Percentiles rank a stretch among this genome's conserved stretches.
These are phyloP conservation scores for Lactifluus piperatus DNA, from an alignment of 768 basidiomycete species.

Conservation along the genomic window DNA sequence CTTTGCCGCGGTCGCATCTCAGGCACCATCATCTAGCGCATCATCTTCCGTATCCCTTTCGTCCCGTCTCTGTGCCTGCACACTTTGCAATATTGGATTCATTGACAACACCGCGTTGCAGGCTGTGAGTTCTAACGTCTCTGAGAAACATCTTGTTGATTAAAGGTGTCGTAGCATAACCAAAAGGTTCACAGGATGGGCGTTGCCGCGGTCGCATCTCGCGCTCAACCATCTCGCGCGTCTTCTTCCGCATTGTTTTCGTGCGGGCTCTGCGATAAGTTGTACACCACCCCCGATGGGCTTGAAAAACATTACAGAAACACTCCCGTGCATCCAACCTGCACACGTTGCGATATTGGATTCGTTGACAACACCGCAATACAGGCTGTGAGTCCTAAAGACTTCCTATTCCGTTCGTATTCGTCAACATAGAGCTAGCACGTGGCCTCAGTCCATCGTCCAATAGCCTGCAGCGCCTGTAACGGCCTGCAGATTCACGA, in stretches of 20 bases:
- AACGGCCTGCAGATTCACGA: slow-evolving; percentile 13
- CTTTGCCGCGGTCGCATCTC: background rate
- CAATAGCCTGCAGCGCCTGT: slow-evolving; percentile 11
- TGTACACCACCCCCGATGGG: slow-evolving; percentile 14
- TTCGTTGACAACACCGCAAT: slow-evolving; percentile 30
- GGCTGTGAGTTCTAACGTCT: too few species aligned
- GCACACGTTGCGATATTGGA: slow-evolving; percentile 34
- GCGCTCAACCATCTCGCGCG: background rate
- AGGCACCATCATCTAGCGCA: too few species aligned
- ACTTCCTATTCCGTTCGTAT: background rate
- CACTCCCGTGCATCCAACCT: slow-evolving; percentile 38
- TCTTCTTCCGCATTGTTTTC: too few species aligned
- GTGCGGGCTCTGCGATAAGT: slow-evolving; percentile 2
- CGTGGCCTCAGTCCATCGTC: slow-evolving; percentile 11
- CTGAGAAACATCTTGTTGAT: background rate
- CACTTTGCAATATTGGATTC: too few species aligned
- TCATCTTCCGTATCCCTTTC: too few species aligned
- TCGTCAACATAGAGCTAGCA: slow-evolving; percentile 26
- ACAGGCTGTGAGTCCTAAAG: slow-evolving; percentile 28
- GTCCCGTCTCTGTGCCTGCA: too few species aligned
- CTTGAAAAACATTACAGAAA: slow-evolving; percentile 41
- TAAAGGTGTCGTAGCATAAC: slow-evolving; percentile 4
- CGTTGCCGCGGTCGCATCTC: background rate
- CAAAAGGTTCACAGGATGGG: slow-evolving; percentile 10
- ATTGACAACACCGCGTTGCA: too few species aligned